Evolutionary conservation across 495 filamentous ascomycete genomes (phyloP).

Genomic region (Trichocladium uniseriatum): DNA sequence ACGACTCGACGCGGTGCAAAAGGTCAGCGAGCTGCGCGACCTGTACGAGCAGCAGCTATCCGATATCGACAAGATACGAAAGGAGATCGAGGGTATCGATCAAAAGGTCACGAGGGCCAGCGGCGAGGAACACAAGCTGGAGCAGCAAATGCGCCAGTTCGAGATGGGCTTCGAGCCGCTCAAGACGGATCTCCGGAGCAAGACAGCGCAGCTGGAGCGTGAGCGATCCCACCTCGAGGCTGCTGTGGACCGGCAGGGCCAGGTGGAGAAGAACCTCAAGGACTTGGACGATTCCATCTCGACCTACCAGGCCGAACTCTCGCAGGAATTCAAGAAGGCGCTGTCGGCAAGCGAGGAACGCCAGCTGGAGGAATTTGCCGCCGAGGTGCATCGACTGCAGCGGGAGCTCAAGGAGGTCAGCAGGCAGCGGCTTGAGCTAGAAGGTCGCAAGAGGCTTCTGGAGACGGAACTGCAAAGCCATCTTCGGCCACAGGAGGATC

Average conservation of each 20-base stretch:
- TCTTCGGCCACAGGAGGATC: slow-evolving; percentile 73
- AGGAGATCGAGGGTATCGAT: slow-evolving; percentile 63
- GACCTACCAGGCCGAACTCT: slow-evolving; percentile 67
- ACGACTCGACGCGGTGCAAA: slow-evolving; percentile 70
- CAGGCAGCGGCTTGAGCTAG: slow-evolving; percentile 64
- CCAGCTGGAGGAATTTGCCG: slow-evolving; percentile 61
- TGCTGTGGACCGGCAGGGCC: slow-evolving; percentile 57
- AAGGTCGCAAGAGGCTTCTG: slow-evolving; percentile 63
- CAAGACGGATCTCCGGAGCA: slow-evolving; percentile 59
- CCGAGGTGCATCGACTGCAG: slow-evolving; percentile 60
- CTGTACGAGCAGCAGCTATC: slow-evolving; percentile 58
- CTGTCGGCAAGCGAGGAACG: slow-evolving; percentile 74
- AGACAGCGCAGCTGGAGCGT: slow-evolving; percentile 60
- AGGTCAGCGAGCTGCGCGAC: slow-evolving; percentile 63
- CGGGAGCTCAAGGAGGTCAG: slow-evolving; percentile 66
- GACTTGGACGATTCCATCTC: slow-evolving; percentile 62
- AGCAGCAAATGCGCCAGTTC: slow-evolving; percentile 66
- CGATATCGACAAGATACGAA: slow-evolving; percentile 30
- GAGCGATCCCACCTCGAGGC: slow-evolving; percentile 65
- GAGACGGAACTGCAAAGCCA: slow-evolving; percentile 84
- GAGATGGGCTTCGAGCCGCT: slow-evolving; percentile 78
- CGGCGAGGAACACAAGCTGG: slow-evolving; percentile 71
- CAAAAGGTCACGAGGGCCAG: slow-evolving; percentile 78
- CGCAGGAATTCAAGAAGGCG: slow-evolving; percentile 84
- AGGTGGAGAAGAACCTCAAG: slow-evolving; percentile 65